phyloP scores from a whole-genome alignment of 2,329 filamentous ascomycete species.

The Xylariaceae sp. region DNA sequence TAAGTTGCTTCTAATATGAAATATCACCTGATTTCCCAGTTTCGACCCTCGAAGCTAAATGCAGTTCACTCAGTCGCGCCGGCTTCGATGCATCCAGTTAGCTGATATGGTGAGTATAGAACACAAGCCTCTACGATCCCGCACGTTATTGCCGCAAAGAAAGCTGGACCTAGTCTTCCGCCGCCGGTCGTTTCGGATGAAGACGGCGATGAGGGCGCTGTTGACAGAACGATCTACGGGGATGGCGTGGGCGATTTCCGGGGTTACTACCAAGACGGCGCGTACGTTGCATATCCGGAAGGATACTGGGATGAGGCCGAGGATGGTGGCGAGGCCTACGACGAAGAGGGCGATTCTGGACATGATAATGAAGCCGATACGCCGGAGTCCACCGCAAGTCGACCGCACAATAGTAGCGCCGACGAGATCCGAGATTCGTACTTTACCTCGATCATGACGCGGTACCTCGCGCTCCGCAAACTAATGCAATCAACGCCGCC shows the following conservation, averaged over 20 bases:
- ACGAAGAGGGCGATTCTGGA: conserved; percentile 29
- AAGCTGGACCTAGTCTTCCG: conserved; percentile 47
- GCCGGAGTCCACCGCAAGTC: conserved; percentile 22
- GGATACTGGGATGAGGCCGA: conserved; percentile 28
- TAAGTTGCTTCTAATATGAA: conserved; percentile 34
- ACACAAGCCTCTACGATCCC: conserved; percentile 71
- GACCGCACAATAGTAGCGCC: conserved; percentile 30
- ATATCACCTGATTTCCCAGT: not conserved
- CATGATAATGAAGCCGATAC: conserved; percentile 31
- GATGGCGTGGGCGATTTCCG: conserved; percentile 47
- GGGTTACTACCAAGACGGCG: conserved; percentile 72
- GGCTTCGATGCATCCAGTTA: conserved; percentile 24
- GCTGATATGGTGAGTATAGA: conserved; percentile 57
- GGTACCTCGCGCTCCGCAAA: conserved; percentile 61
- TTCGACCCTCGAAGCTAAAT: conserved; percentile 24
- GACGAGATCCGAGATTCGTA: conserved; percentile 58
- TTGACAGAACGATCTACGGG: conserved; percentile 44
- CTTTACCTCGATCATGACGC: conserved; percentile 58
- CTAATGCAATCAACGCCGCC: conserved; percentile 55
- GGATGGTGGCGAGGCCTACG: conserved; percentile 28
- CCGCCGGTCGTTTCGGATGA: conserved; percentile 30
- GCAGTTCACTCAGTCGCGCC: conserved; percentile 14
- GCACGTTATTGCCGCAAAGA: conserved; percentile 61
- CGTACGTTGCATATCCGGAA: conserved; percentile 62
- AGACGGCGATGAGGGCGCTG: conserved; percentile 32